Percentiles rank a stretch among this genome's conserved stretches.
Evolutionary conservation across 2,329 filamentous ascomycete genomes (phyloP).

Genomic region (Colletotrichum lentis): DNA sequence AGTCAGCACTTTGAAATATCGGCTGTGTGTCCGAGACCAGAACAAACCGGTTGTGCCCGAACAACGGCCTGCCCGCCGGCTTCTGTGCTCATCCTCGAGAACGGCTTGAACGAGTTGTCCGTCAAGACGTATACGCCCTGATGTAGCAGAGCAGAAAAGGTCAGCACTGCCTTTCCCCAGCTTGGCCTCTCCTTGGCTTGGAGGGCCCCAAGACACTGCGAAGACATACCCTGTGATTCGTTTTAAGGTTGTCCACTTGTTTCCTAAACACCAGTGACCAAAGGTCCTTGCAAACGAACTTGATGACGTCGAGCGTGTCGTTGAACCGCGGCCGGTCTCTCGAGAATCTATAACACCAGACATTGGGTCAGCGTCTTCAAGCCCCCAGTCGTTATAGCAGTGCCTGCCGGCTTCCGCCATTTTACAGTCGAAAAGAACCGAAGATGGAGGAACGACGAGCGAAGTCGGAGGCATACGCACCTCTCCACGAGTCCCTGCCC

Average conservation of each 20-base stretch:
- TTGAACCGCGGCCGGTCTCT: constrained; percentile 86
- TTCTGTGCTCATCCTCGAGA: constrained; percentile 88
- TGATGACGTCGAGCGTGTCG: constrained; percentile 94
- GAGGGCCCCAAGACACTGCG: background rate
- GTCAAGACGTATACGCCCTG: constrained; percentile 95
- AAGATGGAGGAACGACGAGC: background rate
- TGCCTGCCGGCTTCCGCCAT: background rate
- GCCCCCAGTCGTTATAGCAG: background rate
- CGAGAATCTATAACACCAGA: constrained; percentile 68
- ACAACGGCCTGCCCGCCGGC: constrained; percentile 75
- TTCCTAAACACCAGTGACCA: constrained; percentile 96
- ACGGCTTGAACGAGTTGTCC: constrained; percentile 88
- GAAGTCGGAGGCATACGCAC: constrained; percentile 56
- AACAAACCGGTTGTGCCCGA: constrained; percentile 79
- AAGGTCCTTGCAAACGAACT: constrained; percentile 98
- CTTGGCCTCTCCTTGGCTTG: background rate
- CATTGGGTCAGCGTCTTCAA: background rate
- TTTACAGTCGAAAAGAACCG: background rate
- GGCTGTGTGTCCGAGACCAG: background rate
- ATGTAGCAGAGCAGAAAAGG: background rate
- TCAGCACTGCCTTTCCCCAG: background rate
- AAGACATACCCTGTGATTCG: constrained; percentile 80
- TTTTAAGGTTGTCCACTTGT: constrained; percentile 98
- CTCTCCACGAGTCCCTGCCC: constrained; percentile 91
- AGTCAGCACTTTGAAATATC: background rate